Conservation (phyloP, 345 rosid genomes). For the Pseudoturritis turrita region DNA sequence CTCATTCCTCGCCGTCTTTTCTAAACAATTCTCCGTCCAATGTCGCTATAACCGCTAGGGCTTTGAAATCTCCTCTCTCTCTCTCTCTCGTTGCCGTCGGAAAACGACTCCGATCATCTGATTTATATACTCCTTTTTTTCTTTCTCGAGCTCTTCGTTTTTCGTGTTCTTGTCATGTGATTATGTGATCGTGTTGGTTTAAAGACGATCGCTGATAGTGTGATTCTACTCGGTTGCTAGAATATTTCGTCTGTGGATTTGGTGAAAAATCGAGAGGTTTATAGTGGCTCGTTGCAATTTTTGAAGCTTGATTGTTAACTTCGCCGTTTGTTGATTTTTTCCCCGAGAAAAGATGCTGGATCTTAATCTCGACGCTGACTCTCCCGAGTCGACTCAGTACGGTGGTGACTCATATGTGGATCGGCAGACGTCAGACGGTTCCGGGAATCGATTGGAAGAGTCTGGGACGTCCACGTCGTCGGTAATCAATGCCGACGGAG, state of each 20-base stretch:
- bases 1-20: background rate
- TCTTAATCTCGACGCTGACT: slow-evolving; percentile 69
- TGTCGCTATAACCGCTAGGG: background rate
- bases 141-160: background rate
- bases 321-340: background rate
- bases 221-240: slow-evolving; percentile 20
- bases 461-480: slow-evolving; percentile 88
- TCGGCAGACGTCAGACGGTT: slow-evolving; percentile 39
- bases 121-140: too few species aligned
- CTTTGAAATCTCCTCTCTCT: background rate
- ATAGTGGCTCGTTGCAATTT: background rate
- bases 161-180: background rate
- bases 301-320: slow-evolving; percentile 1
- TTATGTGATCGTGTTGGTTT: background rate
- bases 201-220: background rate
- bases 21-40: background rate
- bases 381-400: slow-evolving; percentile 54
- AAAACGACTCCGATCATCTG: slow-evolving; percentile 10
- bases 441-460: slow-evolving; percentile 40
- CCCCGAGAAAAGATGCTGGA: slow-evolving; percentile 53
- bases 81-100: background rate
- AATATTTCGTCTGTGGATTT: background rate
- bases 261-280: background rate
- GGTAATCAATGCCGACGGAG: slow-evolving; percentile 65
- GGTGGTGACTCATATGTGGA: slow-evolving; percentile 39